These are phyloP conservation scores for Coemansia sp. DNA, from an alignment of 192 early-diverging fungal genomes.

Conservation along the genomic window DNA sequence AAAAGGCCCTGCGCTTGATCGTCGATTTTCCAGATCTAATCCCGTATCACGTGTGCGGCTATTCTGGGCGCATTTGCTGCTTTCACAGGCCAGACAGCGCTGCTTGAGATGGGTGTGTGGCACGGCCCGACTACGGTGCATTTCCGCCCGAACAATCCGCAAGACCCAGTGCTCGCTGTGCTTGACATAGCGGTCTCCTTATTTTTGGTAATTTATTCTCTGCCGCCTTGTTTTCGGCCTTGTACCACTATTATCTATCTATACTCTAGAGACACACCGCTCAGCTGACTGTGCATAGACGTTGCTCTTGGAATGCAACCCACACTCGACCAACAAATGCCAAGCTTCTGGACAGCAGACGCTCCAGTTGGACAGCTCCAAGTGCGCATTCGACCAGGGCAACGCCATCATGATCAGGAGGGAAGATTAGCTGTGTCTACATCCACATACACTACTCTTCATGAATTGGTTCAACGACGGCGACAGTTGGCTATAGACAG, in stretches of 20 bases:
- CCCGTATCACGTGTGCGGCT: neutral
- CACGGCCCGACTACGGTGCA: neutral
- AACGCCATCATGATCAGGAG: neutral
- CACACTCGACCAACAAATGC: conserved; percentile 16
- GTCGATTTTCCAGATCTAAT: neutral
- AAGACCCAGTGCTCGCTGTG: neutral
- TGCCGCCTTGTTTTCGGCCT: neutral
- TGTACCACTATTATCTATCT: neutral
- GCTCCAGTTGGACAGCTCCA: conserved; percentile 32
- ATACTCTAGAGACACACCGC: neutral
- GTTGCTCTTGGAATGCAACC: neutral
- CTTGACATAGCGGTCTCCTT: neutral
- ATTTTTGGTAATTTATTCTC: neutral
- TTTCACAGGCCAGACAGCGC: neutral
- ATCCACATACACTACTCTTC: conserved; percentile 12
- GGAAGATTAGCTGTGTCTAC: conserved; percentile 17
- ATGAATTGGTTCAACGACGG: conserved; percentile 18
- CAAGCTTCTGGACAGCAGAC: conserved; percentile 51
- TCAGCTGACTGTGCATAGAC: neutral
- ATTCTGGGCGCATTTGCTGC: neutral
- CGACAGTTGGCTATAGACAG: neutral
- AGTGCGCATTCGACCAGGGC: conserved; percentile 25
- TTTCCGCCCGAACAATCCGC: neutral
- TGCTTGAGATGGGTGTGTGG: no score
- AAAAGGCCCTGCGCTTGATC: neutral